These are phyloP conservation scores for Yarrowia galli DNA, from an alignment of 1,139 yeast genomes.

Conservation along the genomic window DNA sequence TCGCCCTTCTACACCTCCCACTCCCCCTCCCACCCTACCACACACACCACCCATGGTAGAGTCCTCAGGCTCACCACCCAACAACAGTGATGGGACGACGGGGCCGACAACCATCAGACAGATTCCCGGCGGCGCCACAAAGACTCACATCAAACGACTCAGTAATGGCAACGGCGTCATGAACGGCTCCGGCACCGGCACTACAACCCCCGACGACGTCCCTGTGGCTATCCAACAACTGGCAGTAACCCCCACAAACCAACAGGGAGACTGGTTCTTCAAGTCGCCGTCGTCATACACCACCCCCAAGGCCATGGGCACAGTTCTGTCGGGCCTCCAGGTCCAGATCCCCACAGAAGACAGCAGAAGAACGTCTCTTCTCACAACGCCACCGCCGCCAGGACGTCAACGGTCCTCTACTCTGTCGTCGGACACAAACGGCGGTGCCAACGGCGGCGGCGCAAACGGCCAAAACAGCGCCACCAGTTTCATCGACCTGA, in stretches of 20 bases:
- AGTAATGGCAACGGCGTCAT: not conserved
- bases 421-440: slow-evolving; percentile 20
- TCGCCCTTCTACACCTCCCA: not conserved
- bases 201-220: not conserved
- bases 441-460: slow-evolving; percentile 7
- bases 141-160: not conserved
- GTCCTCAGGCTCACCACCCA: slow-evolving; percentile 11
- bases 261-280: slow-evolving; percentile 32
- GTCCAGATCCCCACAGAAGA: slow-evolving; percentile 18
- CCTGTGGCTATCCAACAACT: slow-evolving; percentile 30
- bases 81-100: slow-evolving; percentile 3
- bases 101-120: not conserved
- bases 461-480: not conserved
- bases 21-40: not conserved
- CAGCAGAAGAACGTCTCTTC: not conserved
- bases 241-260: slow-evolving; percentile 30
- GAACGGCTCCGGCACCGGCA: too few species aligned
- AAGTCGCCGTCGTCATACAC: slow-evolving; percentile 6
- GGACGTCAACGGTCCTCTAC: slow-evolving; percentile 37
- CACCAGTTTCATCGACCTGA: slow-evolving; percentile 43
- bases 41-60: slow-evolving; percentile 18
- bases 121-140: not conserved
- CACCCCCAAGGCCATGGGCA: slow-evolving; percentile 20
- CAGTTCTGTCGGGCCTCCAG: slow-evolving; percentile 5
- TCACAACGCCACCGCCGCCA: slow-evolving; percentile 13